Evolutionary conservation across 139 green algal species (phyloP), one percentile per base, ranked within the genome.

Genomic region (Bryopsis sp.): DNA sequence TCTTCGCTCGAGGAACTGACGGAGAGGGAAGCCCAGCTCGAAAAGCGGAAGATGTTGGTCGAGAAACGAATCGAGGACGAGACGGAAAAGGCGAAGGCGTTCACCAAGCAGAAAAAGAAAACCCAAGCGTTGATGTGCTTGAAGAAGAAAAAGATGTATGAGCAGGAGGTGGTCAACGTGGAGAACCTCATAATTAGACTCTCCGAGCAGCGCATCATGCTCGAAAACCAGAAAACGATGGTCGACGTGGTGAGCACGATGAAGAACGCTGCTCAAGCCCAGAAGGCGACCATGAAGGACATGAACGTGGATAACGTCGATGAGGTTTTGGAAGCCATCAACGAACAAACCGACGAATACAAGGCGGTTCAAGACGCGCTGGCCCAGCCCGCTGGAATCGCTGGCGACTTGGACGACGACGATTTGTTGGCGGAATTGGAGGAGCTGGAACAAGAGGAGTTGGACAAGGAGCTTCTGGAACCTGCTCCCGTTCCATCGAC

Each of bases 271-370:
- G 85, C 88, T 1, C 78, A 85, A 37, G 82, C 84, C 11, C 85
- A 85, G 59, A 95, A 94, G 83, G 75, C 86, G 38, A 94, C 86
- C 39, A 90, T 97, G 82, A 81, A 79, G 80, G 81, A 83, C 47
- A 90, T 88, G 76, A 91, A 96, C 72, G 91, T 99, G 38, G 90
- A 96, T 11, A 86, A 95, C 58, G 91, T 99, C 26, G 94, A 97
- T 78, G 76, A 85, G 61, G 81, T 92, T 37, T 81, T 97, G 72
- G 94, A 97, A 57, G 90, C 96, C 50, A 97, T 98, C 79, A 87
- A 88, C 61, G 94, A 98, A 65, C 79, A 87, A 32, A 88, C 79
- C 1, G 90, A 98, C 59, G 82, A 94, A 71, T 93, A 97, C 88
- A 74, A 79, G 24, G 80, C 94, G 64, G 92, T 99, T 64, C 83